Conservation (phyloP, 768 basidiomycete species). For the Phylloporus scabripes region DNA sequence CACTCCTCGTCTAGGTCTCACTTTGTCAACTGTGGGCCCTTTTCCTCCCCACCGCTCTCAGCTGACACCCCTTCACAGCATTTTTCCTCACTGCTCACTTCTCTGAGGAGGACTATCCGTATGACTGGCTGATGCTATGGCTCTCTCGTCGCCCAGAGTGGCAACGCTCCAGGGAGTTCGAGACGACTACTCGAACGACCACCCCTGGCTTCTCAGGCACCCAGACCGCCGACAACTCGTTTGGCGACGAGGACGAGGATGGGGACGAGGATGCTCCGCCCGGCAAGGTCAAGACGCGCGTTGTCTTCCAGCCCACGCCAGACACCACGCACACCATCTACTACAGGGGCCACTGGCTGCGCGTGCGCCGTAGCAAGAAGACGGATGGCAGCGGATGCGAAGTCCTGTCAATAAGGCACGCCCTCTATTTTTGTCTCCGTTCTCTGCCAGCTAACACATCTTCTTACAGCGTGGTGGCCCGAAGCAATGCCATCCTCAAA, state of each 20-base stretch:
- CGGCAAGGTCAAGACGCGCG: conserved; percentile 69
- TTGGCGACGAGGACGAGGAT: conserved; percentile 42
- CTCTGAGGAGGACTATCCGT: conserved; percentile 85
- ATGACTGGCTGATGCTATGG: conserved; percentile 91
- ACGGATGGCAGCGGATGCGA: conserved; percentile 65
- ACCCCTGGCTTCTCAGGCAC: conserved; percentile 51
- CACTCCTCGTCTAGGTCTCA: conserved; percentile 51
- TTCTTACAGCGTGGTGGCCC: conserved; percentile 64
- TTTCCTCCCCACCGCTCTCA: not conserved
- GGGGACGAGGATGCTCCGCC: conserved; percentile 46
- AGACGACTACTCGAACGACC: conserved; percentile 75
- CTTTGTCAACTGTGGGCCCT: conserved; percentile 76
- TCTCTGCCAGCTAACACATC: conserved; percentile 11
- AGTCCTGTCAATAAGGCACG: conserved; percentile 69
- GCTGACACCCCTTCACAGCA: conserved; percentile 35
- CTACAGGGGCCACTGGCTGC: conserved; percentile 79
- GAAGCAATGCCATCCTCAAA: conserved; percentile 78
- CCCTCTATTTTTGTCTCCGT: conserved; percentile 12
- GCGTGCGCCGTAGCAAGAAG: conserved; percentile 67
- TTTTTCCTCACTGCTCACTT: conserved; percentile 90
- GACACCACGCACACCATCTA: conserved; percentile 88
- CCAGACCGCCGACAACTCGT: conserved; percentile 48
- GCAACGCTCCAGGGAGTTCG: conserved; percentile 86
- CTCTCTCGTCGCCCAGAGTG: conserved; percentile 80
- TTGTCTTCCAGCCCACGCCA: conserved; percentile 83